Percentiles rank a stretch among this genome's conserved stretches.
These are phyloP conservation scores for Phytophthora rubi DNA, from an alignment of 352 stramenopile genomes.

Conservation along the genomic window DNA sequence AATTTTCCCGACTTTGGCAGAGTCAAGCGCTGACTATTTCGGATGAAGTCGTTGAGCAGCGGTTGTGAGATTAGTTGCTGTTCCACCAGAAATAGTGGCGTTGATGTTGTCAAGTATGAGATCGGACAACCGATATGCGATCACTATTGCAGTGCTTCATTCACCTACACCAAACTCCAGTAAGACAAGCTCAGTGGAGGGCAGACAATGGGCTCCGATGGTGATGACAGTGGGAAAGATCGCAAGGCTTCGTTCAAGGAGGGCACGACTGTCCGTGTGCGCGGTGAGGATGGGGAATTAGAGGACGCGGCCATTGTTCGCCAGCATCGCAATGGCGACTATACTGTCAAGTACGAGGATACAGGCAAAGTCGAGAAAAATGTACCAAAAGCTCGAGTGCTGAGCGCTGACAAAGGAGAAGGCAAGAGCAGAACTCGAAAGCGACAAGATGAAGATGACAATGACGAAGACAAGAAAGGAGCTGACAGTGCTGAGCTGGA, in stretches of 20 bases:
- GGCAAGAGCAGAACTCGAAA: constrained; percentile 18
- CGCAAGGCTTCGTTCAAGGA: constrained; percentile 20
- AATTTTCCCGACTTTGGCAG: too few species aligned
- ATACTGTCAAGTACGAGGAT: constrained; percentile 42
- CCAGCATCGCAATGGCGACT: constrained; percentile 45
- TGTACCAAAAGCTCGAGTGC: constrained; percentile 33
- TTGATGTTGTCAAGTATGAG: not conserved
- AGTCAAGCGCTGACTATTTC: constrained; percentile 25
- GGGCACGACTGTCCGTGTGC: constrained; percentile 18
- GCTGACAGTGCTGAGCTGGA: constrained; percentile 15
- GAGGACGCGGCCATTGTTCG: constrained; percentile 40
- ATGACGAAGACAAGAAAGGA: constrained; percentile 23
- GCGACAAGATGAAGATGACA: constrained; percentile 14
- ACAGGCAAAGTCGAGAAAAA: constrained; percentile 48
- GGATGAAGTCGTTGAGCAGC: constrained; percentile 11
- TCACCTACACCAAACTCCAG: not conserved
- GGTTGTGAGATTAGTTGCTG: constrained; percentile 15
- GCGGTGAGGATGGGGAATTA: constrained; percentile 22
- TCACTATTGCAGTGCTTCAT: not conserved
- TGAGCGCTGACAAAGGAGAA: constrained; percentile 19
- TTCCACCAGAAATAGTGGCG: constrained; percentile 29
- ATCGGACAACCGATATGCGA: constrained; percentile 8
- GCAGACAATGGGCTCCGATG: constrained; percentile 24
- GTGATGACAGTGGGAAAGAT: constrained; percentile 18
- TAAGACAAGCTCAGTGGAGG: not conserved